Base-by-base conservation (phyloP, 768 basidiomycete species). In the Kwoniella dejecticola region DNA sequence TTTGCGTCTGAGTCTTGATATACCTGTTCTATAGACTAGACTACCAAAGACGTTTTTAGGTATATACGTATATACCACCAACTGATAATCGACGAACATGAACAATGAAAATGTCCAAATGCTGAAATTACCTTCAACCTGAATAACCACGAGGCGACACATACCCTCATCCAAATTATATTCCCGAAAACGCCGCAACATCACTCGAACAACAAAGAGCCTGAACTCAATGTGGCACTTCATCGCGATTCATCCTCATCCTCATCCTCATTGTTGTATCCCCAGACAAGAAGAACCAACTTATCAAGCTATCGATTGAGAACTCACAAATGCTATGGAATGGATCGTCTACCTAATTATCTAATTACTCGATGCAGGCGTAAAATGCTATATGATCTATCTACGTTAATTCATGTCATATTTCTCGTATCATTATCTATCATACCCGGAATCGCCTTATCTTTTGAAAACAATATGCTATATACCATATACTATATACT, bases 61-160 rank as follows among this genome's bases (percentile, higher is more conserved):
- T 48, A 48, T 48, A 48, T n/a, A n/a, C n/a, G n/a, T n/a, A n/a
- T n/a, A n/a, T n/a, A 38, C 23, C 46, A 48, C 46, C 46, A 48
- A 12, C 12, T 23, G 46, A 26, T 23, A 38, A 38, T 7, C 15
- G 7, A 36, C 33, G 7, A 7, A 36, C 7, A 7, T 36, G 7
- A 36, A 36, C 46, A 47, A 47, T 47, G 44, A 24, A 23, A 45
- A 23, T 45, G 19, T 21, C n/a, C 12, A 47, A 23, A 4, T 8
- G 13, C 19, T 21, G 19, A 15, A 13, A 15, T 44, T 38, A 8
- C 36, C 36, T 38, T 17, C 13, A 44, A 44, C 6, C 6, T 44
- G 46, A 47, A 47, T 23, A 23, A 47, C 13, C 52, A 53, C 52
- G 52, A 53, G 52, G 23, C 19, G 6, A 19, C 19, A 21, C 12